A percentile compares a stretch with the other conserved stretches of the same genome.
phyloP scores from a whole-genome alignment of 352 stramenopile species.

The Phytophthora vignae region DNA sequence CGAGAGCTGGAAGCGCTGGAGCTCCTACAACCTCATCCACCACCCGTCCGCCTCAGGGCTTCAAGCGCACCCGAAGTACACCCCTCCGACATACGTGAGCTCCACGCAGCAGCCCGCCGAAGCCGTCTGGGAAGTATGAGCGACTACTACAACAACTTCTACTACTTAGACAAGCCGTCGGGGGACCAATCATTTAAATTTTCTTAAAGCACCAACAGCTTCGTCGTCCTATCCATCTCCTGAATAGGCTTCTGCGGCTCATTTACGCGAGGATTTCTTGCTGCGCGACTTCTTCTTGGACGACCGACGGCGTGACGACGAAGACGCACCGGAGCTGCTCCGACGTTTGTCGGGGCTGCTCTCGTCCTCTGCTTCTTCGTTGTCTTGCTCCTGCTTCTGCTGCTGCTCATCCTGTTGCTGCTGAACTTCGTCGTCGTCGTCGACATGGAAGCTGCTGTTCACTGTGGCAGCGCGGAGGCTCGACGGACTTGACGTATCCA shows the following conservation, averaged over 20 bases:
- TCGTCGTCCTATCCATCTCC: neutral
- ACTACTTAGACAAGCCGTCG: neutral
- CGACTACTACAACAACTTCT: neutral
- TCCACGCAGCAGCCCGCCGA: constrained; percentile 52
- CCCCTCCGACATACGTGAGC: constrained; percentile 63
- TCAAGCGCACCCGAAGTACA: constrained; percentile 46
- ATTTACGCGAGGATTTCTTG: constrained; percentile 28
- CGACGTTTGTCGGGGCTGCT: constrained; percentile 6
- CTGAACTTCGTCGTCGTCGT: constrained; percentile 15
- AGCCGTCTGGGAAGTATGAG: constrained; percentile 80
- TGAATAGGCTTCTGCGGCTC: neutral
- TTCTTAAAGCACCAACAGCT: constrained; percentile 5
- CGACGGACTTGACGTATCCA: constrained; percentile 11
- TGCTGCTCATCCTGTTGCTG: constrained; percentile 18
- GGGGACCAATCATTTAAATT: neutral
- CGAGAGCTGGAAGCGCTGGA: constrained; percentile 85
- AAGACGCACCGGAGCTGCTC: constrained; percentile 9
- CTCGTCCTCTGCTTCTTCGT: constrained; percentile 16
- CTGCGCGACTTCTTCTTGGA: constrained; percentile 38
- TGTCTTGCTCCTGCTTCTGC: constrained; percentile 21
- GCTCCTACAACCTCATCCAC: constrained; percentile 80
- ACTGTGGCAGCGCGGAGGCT: constrained; percentile 13
- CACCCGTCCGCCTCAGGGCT: constrained; percentile 36
- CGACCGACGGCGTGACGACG: constrained; percentile 18
- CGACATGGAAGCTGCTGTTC: constrained; percentile 31